Base-by-base conservation (phyloP, 257 asterid genomes). In the Parsonsia alboflavescens region DNA sequence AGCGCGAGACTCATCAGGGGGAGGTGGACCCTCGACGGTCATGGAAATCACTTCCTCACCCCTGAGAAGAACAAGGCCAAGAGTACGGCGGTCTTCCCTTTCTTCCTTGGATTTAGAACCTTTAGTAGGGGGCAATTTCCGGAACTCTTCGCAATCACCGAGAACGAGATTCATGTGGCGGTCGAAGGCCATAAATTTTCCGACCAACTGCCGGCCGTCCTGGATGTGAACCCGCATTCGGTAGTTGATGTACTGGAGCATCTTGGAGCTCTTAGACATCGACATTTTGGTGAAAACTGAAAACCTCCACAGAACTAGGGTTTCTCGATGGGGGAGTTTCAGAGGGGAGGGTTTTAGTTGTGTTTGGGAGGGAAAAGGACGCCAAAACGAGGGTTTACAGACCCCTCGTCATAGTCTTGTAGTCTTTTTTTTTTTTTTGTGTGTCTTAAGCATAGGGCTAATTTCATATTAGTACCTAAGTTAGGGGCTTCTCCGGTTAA, bases 11-110 rank as follows among this genome's bases (percentile, higher is more conserved):
- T 93, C 98, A 79, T 91, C 96, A 2, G 98, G 97, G 2, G 96
- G 98, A 19, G 97, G 97, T 1, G 98, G 98, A 4, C 98, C 98
- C 73, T 93, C 98, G 73, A 93, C 98, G 46, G 96, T 91, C 84
- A 93, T 91, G 5, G 98, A 93, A 65, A 93, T 81, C 44, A 93
- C 98, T 50, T 93, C 98, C 56, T 93, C 98, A 8, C 97, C 98
- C 39, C 98, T 77, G 78, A 93, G 91, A 56, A 93, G 97, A 26
- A 93, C 92, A 57, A 93, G 96, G 70, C 98, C 98, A 12, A 93
- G 95, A 6, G 97, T 91, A 59, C 97, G 97, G 75, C 96, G 96
- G 80, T 90, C 97, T 39, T 92, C 97, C 44, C 98, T 92, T 45
- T 92, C 97, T 54, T 90, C 94, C 73, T 87, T 91, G 63, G 95